Evolutionary conservation across 1,139 yeast genomes (phyloP).

Genomic region (Arxiozyma telluris): DNA sequence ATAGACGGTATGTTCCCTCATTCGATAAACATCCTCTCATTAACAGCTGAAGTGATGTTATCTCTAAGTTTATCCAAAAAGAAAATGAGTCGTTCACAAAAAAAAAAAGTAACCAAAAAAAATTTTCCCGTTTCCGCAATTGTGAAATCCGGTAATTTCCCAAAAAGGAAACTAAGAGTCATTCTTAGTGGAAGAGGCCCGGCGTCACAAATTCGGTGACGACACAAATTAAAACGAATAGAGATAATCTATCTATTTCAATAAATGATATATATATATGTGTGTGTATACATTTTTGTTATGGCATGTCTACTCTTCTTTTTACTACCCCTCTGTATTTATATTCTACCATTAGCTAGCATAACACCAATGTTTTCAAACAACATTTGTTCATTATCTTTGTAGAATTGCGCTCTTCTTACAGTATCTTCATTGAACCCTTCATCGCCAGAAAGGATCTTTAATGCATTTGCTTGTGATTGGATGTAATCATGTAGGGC

Average conservation of each 20-base stretch:
- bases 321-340: too few species aligned
- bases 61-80: background rate
- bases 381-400: constrained; percentile 54
- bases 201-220: background rate
- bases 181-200: background rate
- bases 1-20: background rate
- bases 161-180: background rate
- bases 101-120: too few species aligned
- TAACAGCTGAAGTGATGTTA: background rate
- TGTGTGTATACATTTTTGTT: background rate
- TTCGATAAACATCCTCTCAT: background rate
- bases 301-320: background rate
- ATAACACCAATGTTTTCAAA: constrained; percentile 70
- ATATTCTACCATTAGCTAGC: constrained; percentile 39
- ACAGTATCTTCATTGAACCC: constrained; percentile 87
- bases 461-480: constrained; percentile 66
- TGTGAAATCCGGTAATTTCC: background rate
- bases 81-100: too few species aligned
- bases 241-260: background rate
- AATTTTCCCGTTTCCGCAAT: background rate
- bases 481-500: constrained; percentile 67
- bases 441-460: constrained; percentile 74
- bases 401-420: constrained; percentile 72
- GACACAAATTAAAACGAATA: background rate
- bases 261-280: background rate